These are phyloP conservation scores for Geosmithia morbida DNA, from an alignment of 2,329 filamentous ascomycete genomes.

Conservation along the genomic window DNA sequence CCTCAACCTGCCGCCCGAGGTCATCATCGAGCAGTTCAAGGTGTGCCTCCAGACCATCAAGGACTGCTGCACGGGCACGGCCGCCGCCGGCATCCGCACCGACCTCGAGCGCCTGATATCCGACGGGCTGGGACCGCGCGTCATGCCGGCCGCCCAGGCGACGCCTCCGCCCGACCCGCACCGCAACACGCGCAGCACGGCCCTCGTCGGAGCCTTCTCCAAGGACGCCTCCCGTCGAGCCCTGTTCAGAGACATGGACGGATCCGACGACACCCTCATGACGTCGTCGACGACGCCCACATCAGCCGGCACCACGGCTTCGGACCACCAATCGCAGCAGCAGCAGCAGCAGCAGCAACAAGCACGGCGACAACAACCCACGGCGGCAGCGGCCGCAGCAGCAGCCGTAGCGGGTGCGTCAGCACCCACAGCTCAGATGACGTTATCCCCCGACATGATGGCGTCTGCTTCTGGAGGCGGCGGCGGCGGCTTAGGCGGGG, in stretches of 20 bases:
- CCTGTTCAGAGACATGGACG: constrained; percentile 1
- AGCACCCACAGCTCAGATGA: constrained; percentile 1
- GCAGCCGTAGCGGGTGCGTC: neutral
- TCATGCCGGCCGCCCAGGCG: constrained; percentile 6
- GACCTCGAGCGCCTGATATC: constrained; percentile 38
- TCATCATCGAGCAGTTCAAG: constrained; percentile 32
- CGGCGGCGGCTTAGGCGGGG: too few species aligned
- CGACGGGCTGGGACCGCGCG: constrained; percentile 20
- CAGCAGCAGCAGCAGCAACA: neutral
- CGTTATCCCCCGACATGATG: neutral
- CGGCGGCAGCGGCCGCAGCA: neutral
- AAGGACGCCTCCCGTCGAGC: neutral
- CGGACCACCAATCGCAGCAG: neutral
- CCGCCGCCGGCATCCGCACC: constrained; percentile 28
- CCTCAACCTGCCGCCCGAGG: constrained; percentile 27
- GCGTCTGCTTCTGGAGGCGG: neutral
- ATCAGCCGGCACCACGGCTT: neutral
- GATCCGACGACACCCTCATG: constrained; percentile 7
- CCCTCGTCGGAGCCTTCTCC: neutral
- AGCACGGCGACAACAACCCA: neutral
- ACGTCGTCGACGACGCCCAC: neutral
- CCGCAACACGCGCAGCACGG: constrained; percentile 1
- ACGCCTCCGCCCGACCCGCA: constrained; percentile 4
- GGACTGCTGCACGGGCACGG: constrained; percentile 34
- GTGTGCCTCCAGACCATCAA: constrained; percentile 35